These are phyloP conservation scores for Carex cristatella DNA, from an alignment of 176 grass and related monocot species.

Conservation along the genomic window DNA sequence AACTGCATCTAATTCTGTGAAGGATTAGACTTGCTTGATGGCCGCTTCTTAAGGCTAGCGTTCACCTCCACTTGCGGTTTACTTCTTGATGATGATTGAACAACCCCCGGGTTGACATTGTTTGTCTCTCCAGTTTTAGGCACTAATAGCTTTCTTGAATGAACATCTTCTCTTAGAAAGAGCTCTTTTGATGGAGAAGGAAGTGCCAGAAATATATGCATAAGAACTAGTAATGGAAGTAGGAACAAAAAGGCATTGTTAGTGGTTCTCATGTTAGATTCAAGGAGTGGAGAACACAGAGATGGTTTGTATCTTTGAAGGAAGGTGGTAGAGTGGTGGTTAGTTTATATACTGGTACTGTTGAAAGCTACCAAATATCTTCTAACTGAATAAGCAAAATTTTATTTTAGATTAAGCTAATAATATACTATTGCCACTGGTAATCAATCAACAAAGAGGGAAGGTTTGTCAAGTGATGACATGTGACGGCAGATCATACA, in stretches of 20 bases:
- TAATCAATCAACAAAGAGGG: neutral
- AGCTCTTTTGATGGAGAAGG: conserved; percentile 10
- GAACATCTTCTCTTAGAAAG: neutral
- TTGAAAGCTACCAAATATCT: conserved; percentile 10
- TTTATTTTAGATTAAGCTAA: neutral
- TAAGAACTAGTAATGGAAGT: neutral
- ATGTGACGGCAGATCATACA: conserved; percentile 7
- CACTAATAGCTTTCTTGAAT: conserved; percentile 17
- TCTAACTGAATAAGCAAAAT: neutral
- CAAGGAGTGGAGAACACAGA: neutral
- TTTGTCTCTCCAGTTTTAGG: neutral
- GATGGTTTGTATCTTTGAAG: conserved; percentile 16
- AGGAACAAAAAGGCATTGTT: neutral
- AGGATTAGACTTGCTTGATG: conserved; percentile 18
- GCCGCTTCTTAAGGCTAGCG: conserved; percentile 5
- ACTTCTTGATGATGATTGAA: neutral
- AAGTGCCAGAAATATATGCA: conserved; percentile 14
- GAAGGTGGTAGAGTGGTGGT: neutral
- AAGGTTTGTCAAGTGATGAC: conserved; percentile 8
- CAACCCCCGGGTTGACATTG: neutral
- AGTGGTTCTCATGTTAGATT: conserved; percentile 13
- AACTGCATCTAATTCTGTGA: conserved; percentile 3
- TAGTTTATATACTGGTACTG: neutral
- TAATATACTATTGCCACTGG: conserved; percentile 5
- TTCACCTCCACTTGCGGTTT: conserved; percentile 12